Base-by-base conservation (phyloP, 2,329 filamentous ascomycete species). In the Aspergillus sp. region DNA sequence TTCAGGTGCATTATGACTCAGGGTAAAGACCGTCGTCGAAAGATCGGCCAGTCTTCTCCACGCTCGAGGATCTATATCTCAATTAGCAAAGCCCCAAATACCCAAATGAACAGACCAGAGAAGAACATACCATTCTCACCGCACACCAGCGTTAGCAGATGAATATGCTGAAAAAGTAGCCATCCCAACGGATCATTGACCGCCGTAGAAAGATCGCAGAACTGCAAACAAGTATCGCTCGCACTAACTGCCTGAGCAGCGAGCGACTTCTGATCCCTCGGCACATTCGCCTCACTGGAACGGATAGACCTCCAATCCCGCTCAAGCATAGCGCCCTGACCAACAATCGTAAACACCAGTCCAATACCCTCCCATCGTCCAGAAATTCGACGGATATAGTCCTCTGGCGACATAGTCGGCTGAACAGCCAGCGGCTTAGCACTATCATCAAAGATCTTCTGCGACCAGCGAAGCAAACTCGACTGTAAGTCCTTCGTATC, bases 1-100 rank as follows among this genome's bases (percentile, higher is more conserved):
- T 27, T 71, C 62, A 13, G 73, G 64, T 38, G 79, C 68, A 58
- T 82, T 75, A 58, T 80, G 76, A 5, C 80, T 80, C 3, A 82
- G 70, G 2, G 80, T 77, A 58, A 77, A 80, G 1, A 80, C 63
- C 0, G 78, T 77, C 19, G 73, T 77, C 1, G 75, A 72, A 1
- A 82, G 70, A 52, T 82, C 79, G 15, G 79, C 80, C 4, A 82
- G 66, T 47, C 73, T 76, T 32, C 76, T 71, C 79, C 79, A 82
- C 0, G 77, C 75, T 21, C 74, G 70, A 48, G 78, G 79, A 59
- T 79, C 79, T 80, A 11, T 23, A 8, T 2, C 30, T 3, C 11
- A 1, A 19, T 60, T 39, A 59, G 47, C n/a, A 50, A 27, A 11
- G n/a, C 7, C 21, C 8, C 13, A 36, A 11, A 19, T 8, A 19